Conservation (phyloP, 1,139 yeast genomes). For the Kurtzmaniella quercitrusa region DNA sequence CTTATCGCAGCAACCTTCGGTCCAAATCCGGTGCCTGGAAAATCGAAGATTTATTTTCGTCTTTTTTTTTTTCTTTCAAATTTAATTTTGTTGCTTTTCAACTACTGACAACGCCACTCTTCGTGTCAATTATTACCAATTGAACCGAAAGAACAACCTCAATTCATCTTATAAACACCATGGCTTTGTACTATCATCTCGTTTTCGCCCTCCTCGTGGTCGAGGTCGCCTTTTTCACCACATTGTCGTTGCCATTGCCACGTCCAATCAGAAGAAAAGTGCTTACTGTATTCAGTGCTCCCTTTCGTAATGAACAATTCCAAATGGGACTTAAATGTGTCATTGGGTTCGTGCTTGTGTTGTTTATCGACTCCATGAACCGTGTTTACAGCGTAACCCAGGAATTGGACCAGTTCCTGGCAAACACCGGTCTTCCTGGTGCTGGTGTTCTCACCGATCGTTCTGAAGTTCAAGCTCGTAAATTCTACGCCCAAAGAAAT, state of each 20-base stretch:
- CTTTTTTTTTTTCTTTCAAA: no score
- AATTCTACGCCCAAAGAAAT: constrained; percentile 95
- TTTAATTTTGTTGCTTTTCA: no score
- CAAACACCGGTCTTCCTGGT: constrained; percentile 16
- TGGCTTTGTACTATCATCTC: constrained; percentile 73
- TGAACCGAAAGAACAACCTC: background rate
- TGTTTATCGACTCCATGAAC: constrained; percentile 86
- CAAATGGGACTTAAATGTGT: constrained; percentile 79
- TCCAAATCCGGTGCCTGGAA: no score
- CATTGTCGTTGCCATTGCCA: constrained; percentile 86
- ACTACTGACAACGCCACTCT: no score
- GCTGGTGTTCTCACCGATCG: constrained; percentile 46
- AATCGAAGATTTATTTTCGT: no score
- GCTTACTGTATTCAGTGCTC: constrained; percentile 59
- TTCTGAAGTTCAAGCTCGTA: constrained; percentile 79
- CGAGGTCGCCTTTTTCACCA: constrained; percentile 79
- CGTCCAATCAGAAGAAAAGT: constrained; percentile 66
- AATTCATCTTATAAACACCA: constrained; percentile 17
- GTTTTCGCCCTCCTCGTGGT: constrained; percentile 71
- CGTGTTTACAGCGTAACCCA: constrained; percentile 69
- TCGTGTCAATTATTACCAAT: background rate
- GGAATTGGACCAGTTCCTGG: constrained; percentile 44
- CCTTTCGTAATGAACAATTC: constrained; percentile 68
- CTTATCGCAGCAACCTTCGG: no score
- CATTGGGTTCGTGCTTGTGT: constrained; percentile 75